phyloP scores from a whole-genome alignment of 345 rosid genomes.

The Brassica napus region Da-Ae NC_063446.1:28022001-28022500 shows the following conservation, averaged over 20 bases:
- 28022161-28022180: too few relatives aligned
- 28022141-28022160: too few relatives aligned
- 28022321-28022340: not conserved
- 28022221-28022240: not conserved
- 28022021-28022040: not conserved
- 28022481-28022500: too few relatives aligned
- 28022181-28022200: too few relatives aligned
- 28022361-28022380: not conserved
- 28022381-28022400: not conserved
- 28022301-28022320: not conserved
- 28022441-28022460: not conserved
- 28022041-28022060: too few relatives aligned
- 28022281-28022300: not conserved
- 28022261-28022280: not conserved
- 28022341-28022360: too few relatives aligned
- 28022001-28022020: slow-evolving; percentile 44
- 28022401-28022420: not conserved
- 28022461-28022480: too few relatives aligned
- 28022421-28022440: not conserved
- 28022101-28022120: too few relatives aligned
- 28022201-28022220: slow-evolving; percentile 1
- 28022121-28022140: too few relatives aligned
- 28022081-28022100: too few relatives aligned
- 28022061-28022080: slow-evolving; percentile 24
- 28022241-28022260: not conserved